Evolutionary conservation across 2,329 filamentous ascomycete species (phyloP), one percentile per base, ranked within the genome.

Genomic region (Colletotrichum tamarilloi): DNA sequence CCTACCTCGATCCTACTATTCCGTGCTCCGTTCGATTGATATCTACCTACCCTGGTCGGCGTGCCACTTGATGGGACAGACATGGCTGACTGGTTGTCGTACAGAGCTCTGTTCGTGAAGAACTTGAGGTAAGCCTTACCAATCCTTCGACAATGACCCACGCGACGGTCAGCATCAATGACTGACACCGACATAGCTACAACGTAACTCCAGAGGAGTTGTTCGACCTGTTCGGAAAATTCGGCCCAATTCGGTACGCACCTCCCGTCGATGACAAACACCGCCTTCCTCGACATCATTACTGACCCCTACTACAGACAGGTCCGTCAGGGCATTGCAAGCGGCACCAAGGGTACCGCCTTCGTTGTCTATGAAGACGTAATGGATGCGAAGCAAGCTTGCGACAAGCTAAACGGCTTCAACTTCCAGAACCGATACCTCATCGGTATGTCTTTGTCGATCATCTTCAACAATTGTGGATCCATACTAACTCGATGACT

Each of bases 321-420:
- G 92, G 97, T 99, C 82, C 96, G 97, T 82, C 95, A 98, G 87
- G 97, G 97, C 80, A 98, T 98, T 82, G 95, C 96, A 79, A 95
- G 92, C 86, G 96, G 97, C 84, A 98, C 97, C 81, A 99, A 98
- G 86, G 97, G 97, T 83, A 99, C 97, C 67, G 97, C 96, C 78
- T 99, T 98, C 85, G 97, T 99, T 79, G 97, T 99, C 85, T 99
- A 98, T 89, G 97, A 98, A 86, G 97, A 99, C 90, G 96, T 98
- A 78, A 94, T 97, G 90, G 97, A 99, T 89, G 95, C 97, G 78
- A 99, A 99, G 88, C 93, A 95, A 86, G 97, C 97, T 82, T 98
- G 97, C 89, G 97, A 99, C 89, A 98, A 98, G 88, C 90, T 99
- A 84, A 99, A 99, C 89, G 97, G 97, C 83, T 99, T 97, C 92